Base-by-base conservation (phyloP, 108 stramenopile species). In the Pseudonitzschia pungens region DNA sequence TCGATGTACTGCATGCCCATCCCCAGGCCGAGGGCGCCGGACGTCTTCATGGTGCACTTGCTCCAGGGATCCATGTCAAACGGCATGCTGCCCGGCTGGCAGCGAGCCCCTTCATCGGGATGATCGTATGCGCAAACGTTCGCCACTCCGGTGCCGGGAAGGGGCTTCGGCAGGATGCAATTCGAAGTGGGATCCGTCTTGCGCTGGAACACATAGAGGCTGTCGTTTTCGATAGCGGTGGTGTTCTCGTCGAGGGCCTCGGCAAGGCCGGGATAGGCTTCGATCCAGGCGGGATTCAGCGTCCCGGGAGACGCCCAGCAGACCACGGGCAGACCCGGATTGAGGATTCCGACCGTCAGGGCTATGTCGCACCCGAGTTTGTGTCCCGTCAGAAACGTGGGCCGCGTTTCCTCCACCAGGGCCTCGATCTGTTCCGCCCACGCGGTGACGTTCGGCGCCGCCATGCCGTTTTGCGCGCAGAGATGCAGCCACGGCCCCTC, bases 321-420 rank as follows among this genome's bases (percentile, higher is more conserved):
- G 54, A 55, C 54, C 54, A 55, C 54, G 3, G 54, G 54, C 26
- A 55, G 54, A 10, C 2, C 4, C 21, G 54, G 54, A 10, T 55
- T 55, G 22, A 55, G 20, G 12, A 55, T 2, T 55, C 54, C 54
- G 21, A 26, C 54, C 54, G 54, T 26, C 22, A 20, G 12, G 54
- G 54, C 54, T 20, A 55, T 55, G 54, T 55, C 54, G 54, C 60
- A 62, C n/a, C 60, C 60, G 11, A 31, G 32, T 62, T 33, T 40
- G 36, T 62, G 60, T 21, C 60, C 60, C 15, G 60, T 62, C n/a
- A 62, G n/a, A 40, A 62, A 62, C 15, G 60, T 42, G n/a, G 60
- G 32, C 29, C 18, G 20, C 0, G 60, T 62, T n/a, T 26, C 42
- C 54, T 67, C 65, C 40, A 74, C 44, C 50, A 74, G 55, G 9